phyloP scores from a whole-genome alignment of 139 green algal species.

The Auxenochlorella protothecoides region DNA sequence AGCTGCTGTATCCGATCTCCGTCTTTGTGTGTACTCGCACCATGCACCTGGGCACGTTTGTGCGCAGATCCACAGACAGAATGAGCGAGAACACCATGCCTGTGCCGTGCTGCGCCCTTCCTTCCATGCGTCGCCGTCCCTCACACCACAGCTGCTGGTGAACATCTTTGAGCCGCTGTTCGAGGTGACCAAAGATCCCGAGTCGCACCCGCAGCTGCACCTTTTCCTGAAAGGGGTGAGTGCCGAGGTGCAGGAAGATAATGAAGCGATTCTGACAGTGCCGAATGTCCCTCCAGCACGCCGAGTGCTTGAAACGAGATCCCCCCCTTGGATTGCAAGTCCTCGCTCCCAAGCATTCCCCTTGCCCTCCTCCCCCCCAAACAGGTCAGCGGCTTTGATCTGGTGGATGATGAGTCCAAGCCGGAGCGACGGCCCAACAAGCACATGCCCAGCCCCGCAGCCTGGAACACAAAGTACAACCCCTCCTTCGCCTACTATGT shows the following conservation, averaged over 20 bases:
- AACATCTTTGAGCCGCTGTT: constrained; percentile 99
- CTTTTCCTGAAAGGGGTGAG: constrained; percentile 79
- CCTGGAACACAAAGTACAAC: constrained; percentile 72
- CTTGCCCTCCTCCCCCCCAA: no score
- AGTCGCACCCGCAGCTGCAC: constrained; percentile 92
- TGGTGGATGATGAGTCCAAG: constrained; percentile 98
- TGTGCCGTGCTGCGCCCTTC: no score
- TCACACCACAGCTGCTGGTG: constrained; percentile 71
- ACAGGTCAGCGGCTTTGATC: constrained; percentile 95
- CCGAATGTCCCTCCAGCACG: neutral
- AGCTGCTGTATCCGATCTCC: no score
- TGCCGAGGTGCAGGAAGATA: neutral
- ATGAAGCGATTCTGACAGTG: neutral
- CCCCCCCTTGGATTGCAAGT: no score
- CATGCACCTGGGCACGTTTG: no score
- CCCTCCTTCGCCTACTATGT: constrained; percentile 91
- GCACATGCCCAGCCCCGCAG: constrained; percentile 70
- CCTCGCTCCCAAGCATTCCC: no score
- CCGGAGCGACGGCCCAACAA: constrained; percentile 92
- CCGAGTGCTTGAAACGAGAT: no score
- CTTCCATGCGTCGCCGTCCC: no score
- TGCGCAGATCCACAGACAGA: no score
- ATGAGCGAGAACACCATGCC: no score
- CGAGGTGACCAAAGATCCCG: constrained; percentile 90
- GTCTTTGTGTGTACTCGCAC: no score